Evolutionary conservation across 345 rosid genomes (phyloP).

Genomic region (Linum tenue): DNA sequence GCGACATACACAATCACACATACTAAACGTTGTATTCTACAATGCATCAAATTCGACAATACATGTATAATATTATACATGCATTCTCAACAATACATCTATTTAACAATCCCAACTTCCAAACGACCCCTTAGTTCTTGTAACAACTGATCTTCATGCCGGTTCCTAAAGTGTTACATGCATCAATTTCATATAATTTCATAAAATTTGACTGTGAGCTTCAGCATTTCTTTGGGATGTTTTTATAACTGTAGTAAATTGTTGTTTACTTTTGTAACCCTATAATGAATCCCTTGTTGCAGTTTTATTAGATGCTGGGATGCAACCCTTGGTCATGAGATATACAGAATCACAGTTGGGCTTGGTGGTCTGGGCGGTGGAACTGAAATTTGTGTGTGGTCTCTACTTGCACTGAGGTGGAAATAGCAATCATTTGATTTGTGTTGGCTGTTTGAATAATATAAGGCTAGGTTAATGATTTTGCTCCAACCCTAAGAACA

Average conservation of each 20-base stretch:
- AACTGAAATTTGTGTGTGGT: conserved; percentile 74
- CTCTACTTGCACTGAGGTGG: conserved; percentile 80
- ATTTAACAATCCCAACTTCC: too few relatives aligned
- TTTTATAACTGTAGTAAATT: background rate
- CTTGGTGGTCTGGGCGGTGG: conserved; percentile 65
- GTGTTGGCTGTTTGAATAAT: background rate
- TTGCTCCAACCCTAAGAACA: conserved; percentile 1
- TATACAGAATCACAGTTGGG: conserved; percentile 73
- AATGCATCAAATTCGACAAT: too few relatives aligned
- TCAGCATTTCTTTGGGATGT: background rate
- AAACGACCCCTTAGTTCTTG: too few relatives aligned
- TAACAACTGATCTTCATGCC: background rate
- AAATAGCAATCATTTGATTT: background rate
- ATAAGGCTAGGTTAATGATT: background rate
- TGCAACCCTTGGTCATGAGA: conserved; percentile 50
- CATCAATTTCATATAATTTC: background rate
- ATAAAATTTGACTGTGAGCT: background rate
- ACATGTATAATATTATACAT: too few relatives aligned
- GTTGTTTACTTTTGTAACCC: background rate
- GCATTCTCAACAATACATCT: too few relatives aligned
- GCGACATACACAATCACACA: too few relatives aligned
- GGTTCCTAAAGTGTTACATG: background rate
- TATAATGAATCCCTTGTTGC: conserved; percentile 17
- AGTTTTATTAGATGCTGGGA: conserved; percentile 95
- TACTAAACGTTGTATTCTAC: too few relatives aligned